Percentiles rank a stretch among this genome's conserved stretches.
Evolutionary conservation across 495 filamentous ascomycete species (phyloP).

Genomic region (Xylaria longipes): DNA sequence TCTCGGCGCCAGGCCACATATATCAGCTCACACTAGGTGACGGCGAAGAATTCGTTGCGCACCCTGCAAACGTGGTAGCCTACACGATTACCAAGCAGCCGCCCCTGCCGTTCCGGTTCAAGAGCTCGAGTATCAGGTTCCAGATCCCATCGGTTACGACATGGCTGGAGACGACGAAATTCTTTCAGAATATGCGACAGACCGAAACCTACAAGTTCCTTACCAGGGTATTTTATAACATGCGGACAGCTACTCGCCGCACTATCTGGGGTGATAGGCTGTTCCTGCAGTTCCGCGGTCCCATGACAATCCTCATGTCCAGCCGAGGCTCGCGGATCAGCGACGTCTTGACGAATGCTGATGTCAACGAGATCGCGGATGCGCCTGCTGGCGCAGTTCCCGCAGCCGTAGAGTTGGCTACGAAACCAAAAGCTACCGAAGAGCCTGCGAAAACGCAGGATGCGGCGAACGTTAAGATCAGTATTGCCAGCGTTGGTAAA

Average conservation of each 20-base stretch:
- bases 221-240: conserved; percentile 61
- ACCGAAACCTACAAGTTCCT: conserved; percentile 73
- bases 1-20: conserved; percentile 84
- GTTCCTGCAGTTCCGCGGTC: conserved; percentile 88
- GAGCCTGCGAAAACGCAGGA: conserved; percentile 42
- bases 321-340: conserved; percentile 75
- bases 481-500: conserved; percentile 64
- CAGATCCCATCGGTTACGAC: conserved; percentile 73
- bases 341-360: conserved; percentile 74
- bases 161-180: conserved; percentile 63
- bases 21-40: conserved; percentile 79
- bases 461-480: conserved; percentile 42
- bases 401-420: conserved; percentile 51
- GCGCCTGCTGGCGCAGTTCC: conserved; percentile 65
- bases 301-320: conserved; percentile 82
- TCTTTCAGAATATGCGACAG: conserved; percentile 71
- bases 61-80: conserved; percentile 87
- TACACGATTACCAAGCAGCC: conserved; percentile 77
- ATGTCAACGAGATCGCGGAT: conserved; percentile 88
- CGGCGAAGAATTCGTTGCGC: conserved; percentile 85
- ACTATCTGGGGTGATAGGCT: conserved; percentile 94
- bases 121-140: conserved; percentile 74
- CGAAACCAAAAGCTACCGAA: conserved; percentile 47
- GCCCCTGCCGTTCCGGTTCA: conserved; percentile 84
- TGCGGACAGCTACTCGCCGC: conserved; percentile 76